Evolutionary conservation across 2,329 filamentous ascomycete species (phyloP), one percentile per base, ranked within the genome.

Genomic region (Akanthomyces muscarius): DNA sequence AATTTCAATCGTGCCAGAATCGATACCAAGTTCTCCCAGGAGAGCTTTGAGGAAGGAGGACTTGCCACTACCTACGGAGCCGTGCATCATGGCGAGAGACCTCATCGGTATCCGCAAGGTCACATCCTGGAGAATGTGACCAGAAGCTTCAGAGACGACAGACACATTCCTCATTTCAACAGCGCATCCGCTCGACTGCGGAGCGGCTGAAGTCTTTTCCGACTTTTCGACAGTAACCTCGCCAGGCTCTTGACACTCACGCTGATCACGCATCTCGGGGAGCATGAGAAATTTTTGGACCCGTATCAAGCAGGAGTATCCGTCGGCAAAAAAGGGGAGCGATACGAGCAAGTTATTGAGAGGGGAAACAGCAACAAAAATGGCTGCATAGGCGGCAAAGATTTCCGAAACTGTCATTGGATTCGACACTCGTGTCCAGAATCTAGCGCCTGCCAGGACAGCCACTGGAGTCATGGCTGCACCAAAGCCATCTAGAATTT

Each of bases 341-440:
- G 18, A 3, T 10, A 16, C 28, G 18, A 57, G 54, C 16, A 57
- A 3, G 18, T 16, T 57, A 25, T 57, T 57, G 18, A 57, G 28
- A 1, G 54, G 54, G 16, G 33, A 8, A 14, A 47, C 33, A 1
- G 57, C 47, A 11, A 60, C 23, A 38, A 52, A 21, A 10, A 60
- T 42, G 16, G 38, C 38, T 2, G 57, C 48, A 10, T 44, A 44
- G 10, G 38, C 38, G 6, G 57, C 25, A n/a, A 60, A 60, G 13
- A 18, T 44, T 33, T 60, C 57, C 3, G 57, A 41, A 1, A 52
- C 36, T 6, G 16, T 45, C 36, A 60, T 21, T 11, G 57, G 57
- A 16, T 45, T 52, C 4, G 57, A 52, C 4, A 8, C 18, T 5
- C 57, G 57, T 11, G 57, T 60, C 57, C 57, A 60, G n/a, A 60